Evolutionary conservation across 1,284 basidiomycete genomes (phyloP), one percentile per base, ranked within the genome.

Genomic region (Papiliotrema flavescens): DNA sequence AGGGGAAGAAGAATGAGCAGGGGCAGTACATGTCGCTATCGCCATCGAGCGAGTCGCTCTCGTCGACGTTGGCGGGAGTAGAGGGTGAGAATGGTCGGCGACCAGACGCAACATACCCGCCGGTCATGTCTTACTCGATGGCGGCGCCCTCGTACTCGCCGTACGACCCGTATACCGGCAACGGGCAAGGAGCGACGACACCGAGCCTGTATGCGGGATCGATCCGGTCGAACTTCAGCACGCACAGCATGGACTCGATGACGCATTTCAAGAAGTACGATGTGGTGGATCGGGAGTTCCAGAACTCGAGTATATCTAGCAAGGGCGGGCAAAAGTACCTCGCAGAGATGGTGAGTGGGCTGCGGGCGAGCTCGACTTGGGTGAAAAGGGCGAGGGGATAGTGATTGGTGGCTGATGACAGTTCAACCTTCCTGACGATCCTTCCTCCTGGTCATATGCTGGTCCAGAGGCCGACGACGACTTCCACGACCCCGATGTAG

Each of bases 401-500:
- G n/a, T n/a, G n/a, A n/a, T n/a, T n/a, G n/a, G n/a, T 11, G 28
- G 28, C 11, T 32, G 28, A 32, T 11, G 28, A 11, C 28, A 32
- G 28, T 32, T 32, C 28, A 32, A 32, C 28, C 28, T 32, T 32
- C 28, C 28, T 11, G 28, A 5, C 5, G 28, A 32, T 32, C 28
- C 28, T 32, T 32, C 28, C 5, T 5, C 28, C 6, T 32, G 28
- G 28, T 32, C 28, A 11, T 32, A 59, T 36, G 3, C 62, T 57
- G 63, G 67, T 47, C 67, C 72, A 11, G 78, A 79, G 58, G 66
- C 71, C 15, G 78, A 78, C 62, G 70, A 80, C 60, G 70, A 79
- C 68, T 56, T 71, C 60, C 70, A 73, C 65, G 74, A 78, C 57
- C 72, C 78, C 39, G 75, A 81, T 69, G 87, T 88, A 2, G 41